Evolutionary conservation across 2,329 filamentous ascomycete species (phyloP), one percentile per base, ranked within the genome.

Genomic region (Alternaria viburni): DNA sequence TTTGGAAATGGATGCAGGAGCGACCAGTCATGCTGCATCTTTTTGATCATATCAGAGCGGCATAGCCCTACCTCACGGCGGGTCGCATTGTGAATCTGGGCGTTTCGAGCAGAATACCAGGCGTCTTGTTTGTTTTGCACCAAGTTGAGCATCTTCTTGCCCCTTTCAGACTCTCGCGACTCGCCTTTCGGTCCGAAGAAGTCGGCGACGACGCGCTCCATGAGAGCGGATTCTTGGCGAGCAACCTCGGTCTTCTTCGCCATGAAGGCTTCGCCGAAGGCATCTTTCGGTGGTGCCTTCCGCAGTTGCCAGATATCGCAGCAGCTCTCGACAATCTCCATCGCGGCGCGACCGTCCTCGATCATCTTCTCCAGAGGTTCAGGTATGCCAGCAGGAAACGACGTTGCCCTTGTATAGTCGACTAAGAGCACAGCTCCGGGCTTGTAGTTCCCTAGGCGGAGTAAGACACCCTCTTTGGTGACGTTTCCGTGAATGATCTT

Each of bases 271-370:
- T 71, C 62, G 23, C 30, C 44, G 2, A 11, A 26, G 3, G 61
- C 54, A 19, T 66, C 57, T 12, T 55, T 54, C 2, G 54, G 51
- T 6, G 64, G 60, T 11, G 55, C 63, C 21, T 68, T 65, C 15
- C 68, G 68, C 9, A 72, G 36, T 3, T 54, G 54, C 70, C 67
- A 72, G 15, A 72, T 60, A 44, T 69, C 63, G 30, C 68, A 67
- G 54, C 67, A 72, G n/a, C 58, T 52, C 28, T 65, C 67, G 10
- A 69, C 54, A 8, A 72, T 21, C n/a, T 64, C 54, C 64, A 72
- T 67, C 5, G 43, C 59, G 13, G 58, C 36, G 13, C 46, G 43
- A 2, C 54, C 54, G 15, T 72, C 69, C 8, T 54, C 44, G 2
- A 61, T 28, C 55, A 72, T 66, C 4, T 58, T 51, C 10, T 65